These are phyloP conservation scores for Psophocarpus tetragonolobus DNA, from an alignment of 306 rosid species.

Conservation along the genomic window DNA sequence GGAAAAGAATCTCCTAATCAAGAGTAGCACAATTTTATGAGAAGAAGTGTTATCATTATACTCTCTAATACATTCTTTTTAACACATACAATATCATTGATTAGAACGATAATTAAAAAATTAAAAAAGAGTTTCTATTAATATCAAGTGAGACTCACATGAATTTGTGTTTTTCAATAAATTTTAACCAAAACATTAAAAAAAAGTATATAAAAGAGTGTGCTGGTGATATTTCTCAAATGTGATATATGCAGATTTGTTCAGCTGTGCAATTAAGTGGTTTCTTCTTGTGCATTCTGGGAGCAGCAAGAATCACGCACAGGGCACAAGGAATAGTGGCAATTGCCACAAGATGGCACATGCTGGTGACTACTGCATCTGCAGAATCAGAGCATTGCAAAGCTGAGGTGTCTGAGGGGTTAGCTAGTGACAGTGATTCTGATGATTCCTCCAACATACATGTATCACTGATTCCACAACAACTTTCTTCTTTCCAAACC, in stretches of 20 bases:
- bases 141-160: too few species aligned
- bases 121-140: too few species aligned
- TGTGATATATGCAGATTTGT: slow-evolving; percentile 77
- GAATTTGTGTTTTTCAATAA: too few species aligned
- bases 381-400: slow-evolving; percentile 46
- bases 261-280: slow-evolving; percentile 85
- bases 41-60: too few species aligned
- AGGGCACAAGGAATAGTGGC: slow-evolving; percentile 89
- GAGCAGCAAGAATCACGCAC: slow-evolving; percentile 92
- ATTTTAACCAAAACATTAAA: too few species aligned
- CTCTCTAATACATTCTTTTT: too few species aligned
- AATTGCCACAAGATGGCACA: slow-evolving; percentile 86
- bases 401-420: slow-evolving; percentile 25
- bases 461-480: slow-evolving; percentile 47
- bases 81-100: too few species aligned
- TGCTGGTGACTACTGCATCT: slow-evolving; percentile 64
- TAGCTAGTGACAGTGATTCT: slow-evolving; percentile 44
- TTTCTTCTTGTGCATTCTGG: slow-evolving; percentile 65
- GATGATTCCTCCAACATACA: slow-evolving; percentile 64
- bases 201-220: too few species aligned
- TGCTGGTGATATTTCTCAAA: too few species aligned
- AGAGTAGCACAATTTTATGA: not conserved
- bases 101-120: too few species aligned
- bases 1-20: too few species aligned
- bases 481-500: slow-evolving; percentile 69